These are phyloP conservation scores for Colletotrichum sp. DNA, from an alignment of 2,329 filamentous ascomycete genomes.

Conservation along the genomic window DNA sequence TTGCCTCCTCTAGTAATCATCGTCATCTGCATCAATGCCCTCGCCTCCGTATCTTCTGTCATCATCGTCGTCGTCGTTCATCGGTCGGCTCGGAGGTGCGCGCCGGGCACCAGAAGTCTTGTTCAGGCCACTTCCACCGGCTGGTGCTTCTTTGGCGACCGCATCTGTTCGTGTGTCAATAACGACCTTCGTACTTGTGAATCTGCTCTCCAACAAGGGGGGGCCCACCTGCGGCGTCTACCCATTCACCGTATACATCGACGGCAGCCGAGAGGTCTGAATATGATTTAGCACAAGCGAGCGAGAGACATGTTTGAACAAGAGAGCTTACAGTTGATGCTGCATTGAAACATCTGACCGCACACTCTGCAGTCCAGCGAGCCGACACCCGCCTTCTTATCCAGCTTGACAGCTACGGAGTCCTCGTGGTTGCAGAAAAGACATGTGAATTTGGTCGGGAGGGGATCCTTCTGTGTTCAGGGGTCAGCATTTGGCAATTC, in stretches of 20 bases:
- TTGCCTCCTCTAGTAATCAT: slow-evolving; percentile 53
- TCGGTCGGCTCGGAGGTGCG: slow-evolving; percentile 25
- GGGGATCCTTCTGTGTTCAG: slow-evolving; percentile 64
- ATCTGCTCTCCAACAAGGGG: background rate
- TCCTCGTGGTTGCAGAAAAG: slow-evolving; percentile 99
- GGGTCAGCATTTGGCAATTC: background rate
- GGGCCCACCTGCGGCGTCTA: slow-evolving; percentile 74
- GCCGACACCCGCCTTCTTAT: slow-evolving; percentile 90
- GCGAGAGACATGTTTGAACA: background rate
- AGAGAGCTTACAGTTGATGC: slow-evolving; percentile 79
- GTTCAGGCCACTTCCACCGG: slow-evolving; percentile 2
- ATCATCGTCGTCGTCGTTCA: slow-evolving; percentile 54
- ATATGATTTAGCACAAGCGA: slow-evolving; percentile 20
- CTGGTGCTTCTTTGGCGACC: slow-evolving; percentile 50
- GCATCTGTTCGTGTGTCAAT: slow-evolving; percentile 40
- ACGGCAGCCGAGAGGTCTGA: slow-evolving; percentile 87
- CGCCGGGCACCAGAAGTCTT: slow-evolving; percentile 8
- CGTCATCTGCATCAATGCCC: slow-evolving; percentile 58
- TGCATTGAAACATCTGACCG: slow-evolving; percentile 90
- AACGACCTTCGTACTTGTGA: background rate
- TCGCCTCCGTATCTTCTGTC: slow-evolving; percentile 58
- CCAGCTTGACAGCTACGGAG: slow-evolving; percentile 86
- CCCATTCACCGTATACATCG: slow-evolving; percentile 98
- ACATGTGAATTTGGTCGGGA: slow-evolving; percentile 89
- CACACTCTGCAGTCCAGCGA: slow-evolving; percentile 90